Evolutionary conservation across 1,139 yeast species (phyloP).

Genomic region (Protomyces inundatus): DNA sequence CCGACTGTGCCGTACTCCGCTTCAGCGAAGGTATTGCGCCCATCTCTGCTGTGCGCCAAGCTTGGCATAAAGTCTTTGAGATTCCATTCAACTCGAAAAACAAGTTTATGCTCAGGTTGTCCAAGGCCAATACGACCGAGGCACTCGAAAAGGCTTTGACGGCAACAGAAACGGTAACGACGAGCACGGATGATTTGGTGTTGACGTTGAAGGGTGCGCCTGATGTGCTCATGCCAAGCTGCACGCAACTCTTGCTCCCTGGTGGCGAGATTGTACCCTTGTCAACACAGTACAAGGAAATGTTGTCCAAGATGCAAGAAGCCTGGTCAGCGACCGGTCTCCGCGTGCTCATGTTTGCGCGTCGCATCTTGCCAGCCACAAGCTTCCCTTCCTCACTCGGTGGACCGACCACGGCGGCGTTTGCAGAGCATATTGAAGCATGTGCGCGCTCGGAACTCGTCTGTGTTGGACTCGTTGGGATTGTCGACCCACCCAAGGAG

Average conservation of each 20-base stretch:
- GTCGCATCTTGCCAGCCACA: slow-evolving; percentile 28
- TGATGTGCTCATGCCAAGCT: slow-evolving; percentile 44
- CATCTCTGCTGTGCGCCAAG: slow-evolving; percentile 23
- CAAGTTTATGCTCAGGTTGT: slow-evolving; percentile 43
- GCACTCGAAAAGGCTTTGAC: slow-evolving; percentile 40
- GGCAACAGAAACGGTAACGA: slow-evolving; percentile 34
- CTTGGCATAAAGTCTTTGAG: slow-evolving; percentile 39
- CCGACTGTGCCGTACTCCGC: slow-evolving; percentile 47
- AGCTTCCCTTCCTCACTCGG: slow-evolving; percentile 9
- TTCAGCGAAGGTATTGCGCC: slow-evolving; percentile 39
- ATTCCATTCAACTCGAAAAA: slow-evolving; percentile 48
- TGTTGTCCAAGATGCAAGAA: slow-evolving; percentile 39
- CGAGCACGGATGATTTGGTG: slow-evolving; percentile 38
- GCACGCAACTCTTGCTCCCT: slow-evolving; percentile 36
- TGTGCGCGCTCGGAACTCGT: slow-evolving; percentile 32
- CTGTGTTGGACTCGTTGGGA: slow-evolving; percentile 48
- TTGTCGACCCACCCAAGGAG: slow-evolving; percentile 51
- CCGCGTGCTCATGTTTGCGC: slow-evolving; percentile 44
- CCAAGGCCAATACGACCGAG: slow-evolving; percentile 42
- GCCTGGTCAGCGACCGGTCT: slow-evolving; percentile 46
- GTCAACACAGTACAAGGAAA: slow-evolving; percentile 31
- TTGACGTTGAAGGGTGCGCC: slow-evolving; percentile 51
- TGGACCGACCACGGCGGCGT: slow-evolving; percentile 15
- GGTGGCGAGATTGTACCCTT: slow-evolving; percentile 31
- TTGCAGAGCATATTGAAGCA: slow-evolving; percentile 30